Conservation (phyloP, 2,329 filamentous ascomycete genomes). For the Madurella mycetomatis region DNA sequence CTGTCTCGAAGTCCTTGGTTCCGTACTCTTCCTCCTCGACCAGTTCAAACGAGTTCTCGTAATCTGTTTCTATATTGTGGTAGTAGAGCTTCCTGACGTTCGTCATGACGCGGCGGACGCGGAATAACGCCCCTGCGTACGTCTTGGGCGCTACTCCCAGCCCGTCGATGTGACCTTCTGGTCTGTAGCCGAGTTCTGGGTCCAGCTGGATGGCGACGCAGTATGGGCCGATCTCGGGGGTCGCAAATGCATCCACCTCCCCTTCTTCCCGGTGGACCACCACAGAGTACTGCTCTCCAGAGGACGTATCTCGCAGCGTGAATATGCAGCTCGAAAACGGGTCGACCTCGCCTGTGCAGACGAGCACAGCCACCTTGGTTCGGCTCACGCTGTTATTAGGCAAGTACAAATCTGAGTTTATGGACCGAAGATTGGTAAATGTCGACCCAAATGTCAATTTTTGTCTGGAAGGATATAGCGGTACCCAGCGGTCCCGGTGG, state of each 20-base stretch:
- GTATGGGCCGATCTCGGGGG: slow-evolving; percentile 20
- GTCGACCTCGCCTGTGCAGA: slow-evolving; percentile 18
- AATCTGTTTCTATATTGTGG: slow-evolving; percentile 17
- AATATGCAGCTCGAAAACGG: slow-evolving; percentile 19
- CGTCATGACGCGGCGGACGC: slow-evolving; percentile 18
- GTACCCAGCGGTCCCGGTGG: slow-evolving; percentile 22
- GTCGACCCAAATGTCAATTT: slow-evolving; percentile 16
- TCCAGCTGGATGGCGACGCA: slow-evolving; percentile 19
- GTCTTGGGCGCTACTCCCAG: slow-evolving; percentile 6
- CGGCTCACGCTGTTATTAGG: slow-evolving; percentile 23
- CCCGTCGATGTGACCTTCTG: slow-evolving; percentile 7
- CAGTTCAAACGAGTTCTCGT: slow-evolving; percentile 21
- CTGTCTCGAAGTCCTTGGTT: neutral
- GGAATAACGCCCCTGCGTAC: slow-evolving; percentile 19
- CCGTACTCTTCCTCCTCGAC: slow-evolving; percentile 14
- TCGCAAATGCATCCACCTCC: slow-evolving; percentile 18
- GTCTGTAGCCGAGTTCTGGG: slow-evolving; percentile 8
- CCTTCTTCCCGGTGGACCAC: slow-evolving; percentile 15
- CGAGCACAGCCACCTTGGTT: slow-evolving; percentile 16
- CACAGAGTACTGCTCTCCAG: slow-evolving; percentile 16
- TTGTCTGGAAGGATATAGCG: slow-evolving; percentile 18
- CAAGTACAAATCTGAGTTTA: slow-evolving; percentile 18
- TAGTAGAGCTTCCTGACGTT: slow-evolving; percentile 20
- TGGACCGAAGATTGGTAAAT: slow-evolving; percentile 17
- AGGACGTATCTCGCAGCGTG: slow-evolving; percentile 9